Evolutionary conservation across 164 flowering plant species (phyloP).

Genomic region (Taxillus chinensis): DNA sequence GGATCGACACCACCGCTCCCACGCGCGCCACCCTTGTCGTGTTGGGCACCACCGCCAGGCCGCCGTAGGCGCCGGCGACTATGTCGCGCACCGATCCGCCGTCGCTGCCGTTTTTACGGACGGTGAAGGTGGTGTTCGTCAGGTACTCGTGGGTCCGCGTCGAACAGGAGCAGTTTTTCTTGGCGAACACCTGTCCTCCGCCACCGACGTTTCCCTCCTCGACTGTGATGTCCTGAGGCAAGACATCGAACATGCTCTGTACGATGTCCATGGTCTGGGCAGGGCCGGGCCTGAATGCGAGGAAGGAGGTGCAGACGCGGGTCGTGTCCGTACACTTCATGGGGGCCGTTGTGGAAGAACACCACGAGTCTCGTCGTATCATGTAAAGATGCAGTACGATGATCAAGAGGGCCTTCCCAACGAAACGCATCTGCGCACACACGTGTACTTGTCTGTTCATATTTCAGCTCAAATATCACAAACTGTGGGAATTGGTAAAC

Average conservation of each 20-base stretch:
- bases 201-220: conserved; percentile 30
- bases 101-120: conserved; percentile 32
- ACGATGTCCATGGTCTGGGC: conserved; percentile 42
- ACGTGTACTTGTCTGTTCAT: not conserved
- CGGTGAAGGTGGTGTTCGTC: conserved; percentile 69
- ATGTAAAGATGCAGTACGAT: conserved; percentile 12
- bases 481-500: too few species aligned
- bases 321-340: conserved; percentile 66
- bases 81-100: conserved; percentile 23
- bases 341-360: conserved; percentile 33
- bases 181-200: conserved; percentile 37
- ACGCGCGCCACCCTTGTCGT: conserved; percentile 30
- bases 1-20: conserved; percentile 71
- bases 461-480: not conserved
- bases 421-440: conserved; percentile 7
- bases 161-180: conserved; percentile 75
- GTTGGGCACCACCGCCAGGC: conserved; percentile 47
- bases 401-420: conserved; percentile 7
- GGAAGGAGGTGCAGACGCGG: conserved; percentile 67
- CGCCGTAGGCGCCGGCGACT: conserved; percentile 52
- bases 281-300: conserved; percentile 51
- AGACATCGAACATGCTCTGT: conserved; percentile 81
- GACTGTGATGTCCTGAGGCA: conserved; percentile 39
- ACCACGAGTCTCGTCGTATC: not conserved
- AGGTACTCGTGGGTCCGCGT: conserved; percentile 32